A percentile compares a stretch with the other conserved stretches of the same genome.
Conservation (phyloP, 2,329 filamentous ascomycete species). For the Sporothrix inflata region DNA sequence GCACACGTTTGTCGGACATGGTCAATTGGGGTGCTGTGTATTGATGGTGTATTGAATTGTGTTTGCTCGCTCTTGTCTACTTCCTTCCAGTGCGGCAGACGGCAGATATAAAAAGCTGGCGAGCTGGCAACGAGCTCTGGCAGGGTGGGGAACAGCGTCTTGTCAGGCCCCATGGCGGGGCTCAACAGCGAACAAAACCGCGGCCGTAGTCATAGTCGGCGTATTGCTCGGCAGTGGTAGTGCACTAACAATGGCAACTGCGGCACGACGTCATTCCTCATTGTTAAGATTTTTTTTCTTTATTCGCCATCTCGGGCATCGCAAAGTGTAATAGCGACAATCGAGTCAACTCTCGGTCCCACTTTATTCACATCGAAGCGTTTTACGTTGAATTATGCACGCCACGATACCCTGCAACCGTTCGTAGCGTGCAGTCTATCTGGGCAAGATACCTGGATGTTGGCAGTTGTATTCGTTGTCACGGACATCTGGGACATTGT, state of each 20-base stretch:
- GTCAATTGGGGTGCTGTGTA: background rate
- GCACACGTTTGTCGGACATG: slow-evolving; percentile 48
- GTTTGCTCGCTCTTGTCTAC: background rate
- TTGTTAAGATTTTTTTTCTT: background rate
- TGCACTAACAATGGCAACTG: background rate
- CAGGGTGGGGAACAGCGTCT: background rate
- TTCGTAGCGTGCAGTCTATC: background rate
- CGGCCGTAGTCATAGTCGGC: slow-evolving; percentile 8
- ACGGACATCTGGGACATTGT: background rate
- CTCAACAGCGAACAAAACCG: slow-evolving; percentile 15
- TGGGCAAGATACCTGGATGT: background rate
- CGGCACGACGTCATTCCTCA: slow-evolving; percentile 17
- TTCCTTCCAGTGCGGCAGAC: background rate
- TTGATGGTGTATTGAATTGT: background rate
- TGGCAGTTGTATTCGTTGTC: background rate
- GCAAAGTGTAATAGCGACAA: no score
- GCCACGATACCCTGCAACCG: no score
- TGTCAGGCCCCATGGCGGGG: slow-evolving; percentile 4
- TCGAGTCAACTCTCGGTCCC: no score
- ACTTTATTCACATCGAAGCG: no score
- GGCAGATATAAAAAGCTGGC: background rate
- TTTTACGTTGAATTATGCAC: no score
- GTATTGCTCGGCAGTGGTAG: slow-evolving; percentile 1
- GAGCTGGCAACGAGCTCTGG: background rate
- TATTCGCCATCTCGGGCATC: background rate